phyloP scores from a whole-genome alignment of 1,284 basidiomycete species.

The Ustilago crameri region DNA sequence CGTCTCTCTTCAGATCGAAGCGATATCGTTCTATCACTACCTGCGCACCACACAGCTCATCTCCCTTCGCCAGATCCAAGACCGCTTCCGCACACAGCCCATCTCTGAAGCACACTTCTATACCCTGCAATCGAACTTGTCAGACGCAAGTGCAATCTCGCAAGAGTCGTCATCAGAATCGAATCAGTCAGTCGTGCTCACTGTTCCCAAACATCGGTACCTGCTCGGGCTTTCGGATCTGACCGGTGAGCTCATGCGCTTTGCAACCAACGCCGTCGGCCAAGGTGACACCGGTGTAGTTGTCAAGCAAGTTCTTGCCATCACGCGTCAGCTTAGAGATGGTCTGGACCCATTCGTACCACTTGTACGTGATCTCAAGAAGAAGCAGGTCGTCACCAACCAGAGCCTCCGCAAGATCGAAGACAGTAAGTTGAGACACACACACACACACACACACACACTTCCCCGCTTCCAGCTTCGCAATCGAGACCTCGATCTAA shows the following conservation, averaged over 20 bases:
- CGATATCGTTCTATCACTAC: slow-evolving; percentile 87
- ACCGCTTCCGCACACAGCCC: slow-evolving; percentile 22
- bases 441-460: background rate
- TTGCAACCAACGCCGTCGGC: slow-evolving; percentile 73
- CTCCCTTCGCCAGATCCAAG: slow-evolving; percentile 77
- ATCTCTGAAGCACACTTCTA: slow-evolving; percentile 28
- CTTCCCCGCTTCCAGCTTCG: background rate
- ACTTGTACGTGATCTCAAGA: slow-evolving; percentile 78
- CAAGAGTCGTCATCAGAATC: background rate
- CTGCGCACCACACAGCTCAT: slow-evolving; percentile 80
- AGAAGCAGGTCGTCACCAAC: slow-evolving; percentile 87
- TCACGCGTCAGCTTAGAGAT: slow-evolving; percentile 50
- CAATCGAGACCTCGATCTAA: too few relatives aligned
- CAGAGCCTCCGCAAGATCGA: slow-evolving; percentile 93
- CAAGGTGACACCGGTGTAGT: slow-evolving; percentile 34
- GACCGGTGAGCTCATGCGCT: slow-evolving; percentile 97
- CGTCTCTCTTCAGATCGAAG: slow-evolving; percentile 75
- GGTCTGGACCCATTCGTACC: slow-evolving; percentile 81
- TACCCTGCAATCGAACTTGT: background rate
- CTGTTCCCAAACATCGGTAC: slow-evolving; percentile 79
- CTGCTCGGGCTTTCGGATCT: slow-evolving; percentile 91
- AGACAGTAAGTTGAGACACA: slow-evolving; percentile 75
- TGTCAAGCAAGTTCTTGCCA: slow-evolving; percentile 46
- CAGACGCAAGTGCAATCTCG: background rate
- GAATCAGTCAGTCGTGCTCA: background rate